A percentile compares a stretch with the other conserved stretches of the same genome.
phyloP scores from a whole-genome alignment of 1,139 yeast species.

The Protomyces pachydermus region DNA sequence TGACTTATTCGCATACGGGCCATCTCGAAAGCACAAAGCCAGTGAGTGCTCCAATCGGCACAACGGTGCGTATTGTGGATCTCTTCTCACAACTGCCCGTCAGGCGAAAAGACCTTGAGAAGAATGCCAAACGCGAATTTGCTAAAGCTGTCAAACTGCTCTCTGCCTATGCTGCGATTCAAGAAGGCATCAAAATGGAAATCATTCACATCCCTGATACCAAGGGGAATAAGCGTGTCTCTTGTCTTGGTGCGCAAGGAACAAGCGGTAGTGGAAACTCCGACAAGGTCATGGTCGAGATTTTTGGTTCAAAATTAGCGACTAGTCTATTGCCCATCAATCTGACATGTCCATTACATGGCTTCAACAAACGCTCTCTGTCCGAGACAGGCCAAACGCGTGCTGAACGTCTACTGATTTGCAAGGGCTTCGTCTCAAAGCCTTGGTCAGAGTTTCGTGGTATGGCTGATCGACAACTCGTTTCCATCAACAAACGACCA shows the following conservation, averaged over 20 bases:
- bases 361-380: constrained; percentile 48
- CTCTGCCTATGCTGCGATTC: constrained; percentile 64
- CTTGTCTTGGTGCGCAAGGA: constrained; percentile 6
- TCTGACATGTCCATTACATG: constrained; percentile 26
- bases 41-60: constrained; percentile 46
- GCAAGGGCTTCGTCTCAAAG: constrained; percentile 65
- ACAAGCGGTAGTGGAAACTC: constrained; percentile 9
- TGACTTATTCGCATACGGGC: constrained; percentile 56
- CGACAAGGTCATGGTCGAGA: constrained; percentile 5
- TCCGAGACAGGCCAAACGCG: constrained; percentile 41
- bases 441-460: constrained; percentile 45
- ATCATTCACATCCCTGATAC: background rate
- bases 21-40: constrained; percentile 21
- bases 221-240: constrained; percentile 4
- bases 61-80: constrained; percentile 50
- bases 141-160: constrained; percentile 57
- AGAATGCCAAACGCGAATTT: constrained; percentile 67
- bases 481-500: constrained; percentile 74
- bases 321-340: constrained; percentile 2
- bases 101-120: constrained; percentile 62
- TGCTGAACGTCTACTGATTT: constrained; percentile 7
- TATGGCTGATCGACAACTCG: constrained; percentile 66
- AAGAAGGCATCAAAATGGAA: constrained; percentile 43
- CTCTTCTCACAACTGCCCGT: constrained; percentile 64
- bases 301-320: constrained; percentile 16